Conservation (phyloP, 2,329 filamentous ascomycete genomes). For the Clarireedia hainanense region DNA sequence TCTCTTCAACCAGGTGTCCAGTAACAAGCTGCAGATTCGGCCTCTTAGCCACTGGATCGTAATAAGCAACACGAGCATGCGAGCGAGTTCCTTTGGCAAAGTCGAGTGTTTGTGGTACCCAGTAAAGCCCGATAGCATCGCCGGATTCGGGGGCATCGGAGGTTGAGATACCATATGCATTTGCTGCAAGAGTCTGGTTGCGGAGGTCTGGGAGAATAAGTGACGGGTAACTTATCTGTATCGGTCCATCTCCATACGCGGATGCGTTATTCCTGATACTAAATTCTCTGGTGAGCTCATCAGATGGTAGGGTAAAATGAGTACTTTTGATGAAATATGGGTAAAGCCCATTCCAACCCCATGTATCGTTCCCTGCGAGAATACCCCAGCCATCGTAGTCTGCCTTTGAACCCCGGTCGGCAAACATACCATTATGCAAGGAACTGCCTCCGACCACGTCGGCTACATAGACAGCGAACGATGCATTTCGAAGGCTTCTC, state of each 20-base stretch:
- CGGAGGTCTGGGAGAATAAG: not conserved
- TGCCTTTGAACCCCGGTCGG: conserved; percentile 14
- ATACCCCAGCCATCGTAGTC: conserved; percentile 33
- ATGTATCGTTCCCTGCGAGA: conserved; percentile 31
- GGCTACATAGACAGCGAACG: conserved; percentile 8
- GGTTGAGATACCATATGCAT: conserved; percentile 1
- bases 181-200: not conserved
- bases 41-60: not conserved
- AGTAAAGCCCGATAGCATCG: not conserved
- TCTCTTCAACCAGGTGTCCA: not conserved
- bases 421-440: conserved; percentile 33
- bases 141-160: conserved; percentile 1
- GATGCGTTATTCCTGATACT: not conserved
- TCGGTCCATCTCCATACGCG: not conserved
- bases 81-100: not conserved
- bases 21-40: not conserved
- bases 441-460: conserved; percentile 31
- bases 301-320: not conserved
- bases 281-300: not conserved
- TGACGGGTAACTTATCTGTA: conserved; percentile 2
- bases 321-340: conserved; percentile 34
- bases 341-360: conserved; percentile 30
- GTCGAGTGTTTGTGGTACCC: conserved; percentile 1
- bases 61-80: conserved; percentile 1
- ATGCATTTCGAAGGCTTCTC: not conserved